phyloP scores from a whole-genome alignment of 805 yeast genomes.

The Teunomyces stri region DNA sequence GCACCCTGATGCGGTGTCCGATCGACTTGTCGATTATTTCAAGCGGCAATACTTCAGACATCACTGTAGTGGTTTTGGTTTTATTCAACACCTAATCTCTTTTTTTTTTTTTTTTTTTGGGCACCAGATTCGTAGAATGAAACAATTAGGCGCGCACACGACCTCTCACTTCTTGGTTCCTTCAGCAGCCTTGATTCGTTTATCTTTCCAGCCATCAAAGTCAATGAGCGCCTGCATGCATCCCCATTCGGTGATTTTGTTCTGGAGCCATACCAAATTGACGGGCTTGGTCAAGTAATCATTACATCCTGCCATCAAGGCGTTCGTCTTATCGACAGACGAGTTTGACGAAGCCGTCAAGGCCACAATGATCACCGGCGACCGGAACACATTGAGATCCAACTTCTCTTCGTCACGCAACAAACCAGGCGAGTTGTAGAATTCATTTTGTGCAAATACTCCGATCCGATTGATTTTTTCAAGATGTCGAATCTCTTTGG shows the following conservation, averaged over 20 bases:
- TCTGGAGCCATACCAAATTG: constrained; percentile 87
- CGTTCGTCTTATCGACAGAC: constrained; percentile 81
- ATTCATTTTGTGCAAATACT: constrained; percentile 46
- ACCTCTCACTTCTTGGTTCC: not conserved
- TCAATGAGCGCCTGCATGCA: constrained; percentile 98
- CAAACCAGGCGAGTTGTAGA: constrained; percentile 17
- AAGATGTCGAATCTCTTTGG: constrained; percentile 82
- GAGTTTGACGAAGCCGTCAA: constrained; percentile 85
- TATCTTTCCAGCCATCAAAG: constrained; percentile 81
- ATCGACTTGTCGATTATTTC: constrained; percentile 87
- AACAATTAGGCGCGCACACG: too few relatives aligned
- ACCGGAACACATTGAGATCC: constrained; percentile 63
- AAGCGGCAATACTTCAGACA: constrained; percentile 52
- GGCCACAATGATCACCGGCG: constrained; percentile 98
- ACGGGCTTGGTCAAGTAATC: constrained; percentile 97
- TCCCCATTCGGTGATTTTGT: constrained; percentile 96
- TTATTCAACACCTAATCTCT: too few relatives aligned
- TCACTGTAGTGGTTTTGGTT: too few relatives aligned
- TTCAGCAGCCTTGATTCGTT: constrained; percentile 1
- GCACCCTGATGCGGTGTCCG: constrained; percentile 74
- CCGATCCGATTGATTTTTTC: constrained; percentile 84
- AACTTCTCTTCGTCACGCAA: constrained; percentile 50
- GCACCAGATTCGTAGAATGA: too few relatives aligned
- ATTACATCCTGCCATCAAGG: constrained; percentile 95
- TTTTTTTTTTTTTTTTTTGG: too few relatives aligned